These are phyloP conservation scores for Neonectria sp. DNA, from an alignment of 2,329 filamentous ascomycete species.

Conservation along the genomic window DNA sequence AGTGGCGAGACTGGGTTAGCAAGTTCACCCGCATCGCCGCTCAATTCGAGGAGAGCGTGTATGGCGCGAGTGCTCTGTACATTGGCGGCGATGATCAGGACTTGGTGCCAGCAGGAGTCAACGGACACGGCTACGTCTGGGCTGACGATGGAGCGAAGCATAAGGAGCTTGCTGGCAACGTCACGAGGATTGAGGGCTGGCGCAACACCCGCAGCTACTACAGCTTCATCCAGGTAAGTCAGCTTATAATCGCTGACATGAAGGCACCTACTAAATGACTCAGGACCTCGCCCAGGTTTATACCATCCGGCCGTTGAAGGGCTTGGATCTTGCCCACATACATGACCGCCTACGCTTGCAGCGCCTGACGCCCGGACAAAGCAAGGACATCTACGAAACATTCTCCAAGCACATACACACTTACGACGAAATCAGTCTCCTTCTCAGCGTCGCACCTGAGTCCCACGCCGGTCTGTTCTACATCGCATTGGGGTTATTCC, in stretches of 20 bases:
- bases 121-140: conserved; percentile 97
- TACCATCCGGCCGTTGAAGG: conserved; percentile 77
- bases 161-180: conserved; percentile 91
- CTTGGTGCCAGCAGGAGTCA: conserved; percentile 69
- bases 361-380: conserved; percentile 81
- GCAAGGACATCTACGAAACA: conserved; percentile 87
- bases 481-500: conserved; percentile 90
- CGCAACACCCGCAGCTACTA: conserved; percentile 96
- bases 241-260: no score
- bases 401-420: conserved; percentile 82
- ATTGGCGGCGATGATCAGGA: conserved; percentile 84
- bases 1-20: conserved; percentile 95
- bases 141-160: conserved; percentile 84
- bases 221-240: conserved; percentile 86
- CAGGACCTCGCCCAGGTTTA: conserved; percentile 78
- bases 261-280: conserved; percentile 30
- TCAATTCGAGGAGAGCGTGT: conserved; percentile 95
- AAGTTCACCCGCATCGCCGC: conserved; percentile 94
- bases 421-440: conserved; percentile 88
- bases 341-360: conserved; percentile 91
- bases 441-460: conserved; percentile 87
- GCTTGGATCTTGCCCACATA: conserved; percentile 91
- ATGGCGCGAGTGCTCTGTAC: conserved; percentile 90
- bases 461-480: conserved; percentile 93
- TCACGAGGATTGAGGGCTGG: conserved; percentile 96